Conservation (phyloP, 164 flowering plant genomes). For the Echeveria elegans region DNA sequence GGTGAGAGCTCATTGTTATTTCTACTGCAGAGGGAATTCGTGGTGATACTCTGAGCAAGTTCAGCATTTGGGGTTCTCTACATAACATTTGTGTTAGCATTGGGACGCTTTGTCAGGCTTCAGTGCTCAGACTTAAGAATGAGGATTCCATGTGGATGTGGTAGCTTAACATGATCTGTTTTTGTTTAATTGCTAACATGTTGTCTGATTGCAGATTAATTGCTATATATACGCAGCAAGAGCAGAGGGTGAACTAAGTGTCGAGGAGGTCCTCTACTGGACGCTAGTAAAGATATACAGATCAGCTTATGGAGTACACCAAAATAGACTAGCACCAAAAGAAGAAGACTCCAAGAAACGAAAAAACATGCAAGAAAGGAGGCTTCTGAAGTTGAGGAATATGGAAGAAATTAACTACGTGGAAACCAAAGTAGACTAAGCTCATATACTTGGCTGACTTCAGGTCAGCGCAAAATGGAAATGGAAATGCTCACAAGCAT, state of each 20-base stretch:
- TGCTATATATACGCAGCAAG: slow-evolving; percentile 85
- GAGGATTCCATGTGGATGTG: slow-evolving; percentile 72
- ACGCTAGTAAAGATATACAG: slow-evolving; percentile 73
- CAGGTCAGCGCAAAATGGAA: too few relatives aligned
- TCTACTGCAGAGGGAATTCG: slow-evolving; percentile 64
- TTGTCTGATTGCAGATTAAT: slow-evolving; percentile 38
- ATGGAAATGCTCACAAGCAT: too few relatives aligned
- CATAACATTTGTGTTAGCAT: slow-evolving; percentile 81
- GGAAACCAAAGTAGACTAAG: background rate
- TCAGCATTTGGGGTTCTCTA: slow-evolving; percentile 90
- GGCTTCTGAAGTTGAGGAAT: too few relatives aligned
- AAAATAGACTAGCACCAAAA: slow-evolving; percentile 39
- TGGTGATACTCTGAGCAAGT: slow-evolving; percentile 89
- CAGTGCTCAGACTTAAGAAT: slow-evolving; percentile 77
- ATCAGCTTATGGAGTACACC: slow-evolving; percentile 83
- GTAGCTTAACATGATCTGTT: too few relatives aligned
- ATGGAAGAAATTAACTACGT: background rate
- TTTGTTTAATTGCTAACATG: background rate
- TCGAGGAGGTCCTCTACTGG: slow-evolving; percentile 88
- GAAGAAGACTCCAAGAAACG: background rate
- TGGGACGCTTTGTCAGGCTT: slow-evolving; percentile 76
- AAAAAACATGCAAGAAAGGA: background rate
- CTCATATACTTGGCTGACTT: too few relatives aligned
- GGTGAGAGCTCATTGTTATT: background rate
- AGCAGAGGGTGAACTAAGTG: slow-evolving; percentile 84